Evolutionary conservation across 345 rosid genomes (phyloP).

Genomic region (Acer negundo): DNA sequence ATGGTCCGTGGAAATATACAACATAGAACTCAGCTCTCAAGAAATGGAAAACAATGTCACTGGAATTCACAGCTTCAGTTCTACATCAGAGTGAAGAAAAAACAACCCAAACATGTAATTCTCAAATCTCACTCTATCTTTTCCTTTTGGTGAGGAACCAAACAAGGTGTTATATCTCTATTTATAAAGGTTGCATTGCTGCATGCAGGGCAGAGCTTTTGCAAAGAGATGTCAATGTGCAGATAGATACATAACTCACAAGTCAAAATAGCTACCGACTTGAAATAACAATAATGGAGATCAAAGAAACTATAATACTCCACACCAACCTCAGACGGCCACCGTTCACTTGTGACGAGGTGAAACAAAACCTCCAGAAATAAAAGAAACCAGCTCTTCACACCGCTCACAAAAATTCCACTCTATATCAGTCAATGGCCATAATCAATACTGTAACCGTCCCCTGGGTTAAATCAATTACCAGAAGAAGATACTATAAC

Average conservation of each 20-base stretch:
- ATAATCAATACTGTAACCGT: not conserved
- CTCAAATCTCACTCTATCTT: too few relatives aligned
- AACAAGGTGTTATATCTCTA: not conserved
- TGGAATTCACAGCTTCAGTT: not conserved
- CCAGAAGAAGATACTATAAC: constrained; percentile 44
- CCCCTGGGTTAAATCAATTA: constrained; percentile 11
- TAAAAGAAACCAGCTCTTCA: not conserved
- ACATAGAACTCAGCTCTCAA: not conserved
- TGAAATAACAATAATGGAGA: not conserved
- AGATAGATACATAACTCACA: not conserved
- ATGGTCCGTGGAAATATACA: not conserved
- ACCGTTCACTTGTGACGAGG: not conserved
- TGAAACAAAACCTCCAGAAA: not conserved
- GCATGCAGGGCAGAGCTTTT: constrained; percentile 8
- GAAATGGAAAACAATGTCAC: not conserved
- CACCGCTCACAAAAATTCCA: not conserved
- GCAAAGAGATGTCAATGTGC: constrained; percentile 1
- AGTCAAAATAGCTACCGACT: constrained; percentile 1
- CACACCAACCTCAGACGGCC: not conserved
- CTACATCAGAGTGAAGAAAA: not conserved
- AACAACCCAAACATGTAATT: not conserved
- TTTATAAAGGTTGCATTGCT: not conserved
- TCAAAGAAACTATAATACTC: constrained; percentile 1
- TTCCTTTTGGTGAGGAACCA: not conserved
- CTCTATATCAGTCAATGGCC: not conserved